Evolutionary conservation across 805 yeast species (phyloP), one percentile per base, ranked within the genome.

Genomic region (Kazachstania africana): DNA sequence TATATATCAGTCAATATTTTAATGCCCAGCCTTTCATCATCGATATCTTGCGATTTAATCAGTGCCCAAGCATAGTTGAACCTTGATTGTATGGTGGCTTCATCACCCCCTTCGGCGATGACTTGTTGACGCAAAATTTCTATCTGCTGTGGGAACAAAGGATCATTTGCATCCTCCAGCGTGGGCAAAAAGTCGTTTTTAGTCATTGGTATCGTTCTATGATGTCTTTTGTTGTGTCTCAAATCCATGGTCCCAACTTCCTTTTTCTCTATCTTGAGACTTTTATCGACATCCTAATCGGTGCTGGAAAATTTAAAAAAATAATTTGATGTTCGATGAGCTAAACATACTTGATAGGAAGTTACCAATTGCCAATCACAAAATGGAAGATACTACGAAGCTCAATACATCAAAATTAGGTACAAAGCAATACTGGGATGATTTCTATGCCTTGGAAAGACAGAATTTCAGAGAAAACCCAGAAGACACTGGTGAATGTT

Each of bases 61-160:
- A 91, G 63, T 3, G 93, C 98, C 98, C 99, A 91, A 0, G 96
- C 94, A 46, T 81, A 82, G 57, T 93, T 91, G 67, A 91, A 91
- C 36, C 75, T 71, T 2, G 95, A 78, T 54, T 85, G 96, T 0
- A 81, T 68, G 0, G 87, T 67, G 0, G 83, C 85, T 24, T 68
- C 63, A 4, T 91, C 94, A 6, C 59, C 57, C 20, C 80, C 76
- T 52, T 91, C 97, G 1, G 78, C 64, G 17, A 74, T 70, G 25
- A 82, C 84, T 47, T 84, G 95, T 43, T 75, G 70, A 40, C 72
- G 76, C 19, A 91, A 67, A 1, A 85, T 69, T 12, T 72, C 77
- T 26, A 91, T 65, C 47, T 88, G 94, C 35, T 78, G 80, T 4
- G 70, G 66, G 0, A 87, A 65, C 15, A 87, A 65, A 1, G 93